phyloP scores from a whole-genome alignment of 257 asterid species.

The Solanum okadae region DNA sequence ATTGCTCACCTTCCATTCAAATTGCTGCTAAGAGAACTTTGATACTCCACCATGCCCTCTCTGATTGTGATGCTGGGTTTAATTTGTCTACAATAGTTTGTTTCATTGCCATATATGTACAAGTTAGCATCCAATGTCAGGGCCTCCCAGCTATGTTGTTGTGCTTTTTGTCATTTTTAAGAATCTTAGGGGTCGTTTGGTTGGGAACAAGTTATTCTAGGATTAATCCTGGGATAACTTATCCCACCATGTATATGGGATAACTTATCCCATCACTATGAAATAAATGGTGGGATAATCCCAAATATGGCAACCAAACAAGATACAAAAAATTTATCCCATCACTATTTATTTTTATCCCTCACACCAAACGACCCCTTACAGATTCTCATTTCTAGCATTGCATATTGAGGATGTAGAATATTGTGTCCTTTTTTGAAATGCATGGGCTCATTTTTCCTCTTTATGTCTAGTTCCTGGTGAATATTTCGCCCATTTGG shows the following conservation, averaged over 20 bases:
- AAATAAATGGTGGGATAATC: too few species aligned
- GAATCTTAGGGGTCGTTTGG: background rate
- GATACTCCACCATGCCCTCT: background rate
- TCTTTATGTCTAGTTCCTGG: slow-evolving; percentile 57
- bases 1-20: background rate
- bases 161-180: background rate
- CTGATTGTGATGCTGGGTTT: background rate
- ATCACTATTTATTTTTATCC: too few species aligned
- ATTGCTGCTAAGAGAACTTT: background rate
- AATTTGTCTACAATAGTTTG: background rate
- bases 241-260: too few species aligned
- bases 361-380: too few species aligned
- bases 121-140: background rate
- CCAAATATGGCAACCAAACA: too few species aligned
- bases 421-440: background rate
- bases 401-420: background rate
- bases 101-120: background rate
- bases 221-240: too few species aligned
- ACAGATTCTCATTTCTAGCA: background rate
- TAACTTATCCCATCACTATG: too few species aligned
- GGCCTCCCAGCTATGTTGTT: background rate
- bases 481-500: slow-evolving; percentile 69
- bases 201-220: too few species aligned
- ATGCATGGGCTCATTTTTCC: slow-evolving; percentile 15
- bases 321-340: too few species aligned